Percentiles rank a stretch among this genome's conserved stretches.
Conservation (phyloP, 371 early-diverging fungal genomes). For the Parasitella parasitica region DNA sequence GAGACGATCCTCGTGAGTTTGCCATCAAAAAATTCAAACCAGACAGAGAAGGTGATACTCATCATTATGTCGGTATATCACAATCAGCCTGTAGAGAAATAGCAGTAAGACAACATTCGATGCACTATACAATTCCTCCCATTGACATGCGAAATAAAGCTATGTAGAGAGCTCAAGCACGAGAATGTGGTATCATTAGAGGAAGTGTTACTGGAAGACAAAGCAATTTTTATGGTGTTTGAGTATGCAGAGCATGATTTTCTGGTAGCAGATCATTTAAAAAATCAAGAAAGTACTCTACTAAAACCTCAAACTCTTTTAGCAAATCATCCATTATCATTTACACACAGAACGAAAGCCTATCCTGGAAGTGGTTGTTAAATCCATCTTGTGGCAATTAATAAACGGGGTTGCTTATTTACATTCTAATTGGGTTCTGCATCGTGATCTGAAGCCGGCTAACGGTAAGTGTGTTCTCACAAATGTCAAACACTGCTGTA, state of each 20-base stretch:
- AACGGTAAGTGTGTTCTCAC: constrained; percentile 49
- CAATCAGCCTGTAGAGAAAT: constrained; percentile 96
- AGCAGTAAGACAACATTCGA: constrained; percentile 46
- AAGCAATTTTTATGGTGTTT: constrained; percentile 93
- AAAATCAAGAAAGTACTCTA: background rate
- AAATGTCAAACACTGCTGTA: background rate
- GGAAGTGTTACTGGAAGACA: constrained; percentile 88
- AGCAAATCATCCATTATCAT: constrained; percentile 90
- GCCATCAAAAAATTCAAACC: constrained; percentile 96
- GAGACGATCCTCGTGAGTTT: constrained; percentile 63
- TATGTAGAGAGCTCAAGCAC: constrained; percentile 88
- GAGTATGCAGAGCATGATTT: constrained; percentile 95
- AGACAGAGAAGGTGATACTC: constrained; percentile 86
- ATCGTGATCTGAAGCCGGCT: constrained; percentile 92
- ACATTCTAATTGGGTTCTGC: constrained; percentile 92
- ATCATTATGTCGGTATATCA: constrained; percentile 82
- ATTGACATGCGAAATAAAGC: constrained; percentile 19
- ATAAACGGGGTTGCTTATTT: constrained; percentile 90
- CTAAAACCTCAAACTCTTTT: background rate
- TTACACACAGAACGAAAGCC: constrained; percentile 71
- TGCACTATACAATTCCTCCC: background rate
- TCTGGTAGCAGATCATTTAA: constrained; percentile 48
- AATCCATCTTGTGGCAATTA: constrained; percentile 90
- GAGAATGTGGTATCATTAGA: constrained; percentile 82
- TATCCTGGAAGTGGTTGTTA: constrained; percentile 80